A percentile compares a stretch with the other conserved stretches of the same genome.
Conservation (phyloP, 1,284 basidiomycete species). For the Marasmius tenuissimus region DNA sequence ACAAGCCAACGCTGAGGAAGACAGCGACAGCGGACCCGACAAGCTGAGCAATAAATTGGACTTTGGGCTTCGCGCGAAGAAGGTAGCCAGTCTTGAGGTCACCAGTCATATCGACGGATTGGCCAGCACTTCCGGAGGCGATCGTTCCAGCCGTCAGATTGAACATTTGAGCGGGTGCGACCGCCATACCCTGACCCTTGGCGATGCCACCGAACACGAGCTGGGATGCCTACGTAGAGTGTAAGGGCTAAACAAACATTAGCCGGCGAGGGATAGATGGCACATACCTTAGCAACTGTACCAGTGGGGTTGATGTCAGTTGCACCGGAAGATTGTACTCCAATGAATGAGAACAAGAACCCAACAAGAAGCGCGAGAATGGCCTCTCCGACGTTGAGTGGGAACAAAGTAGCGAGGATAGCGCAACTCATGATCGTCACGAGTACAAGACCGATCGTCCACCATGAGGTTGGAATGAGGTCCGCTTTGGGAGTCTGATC, state of each 20-base stretch:
- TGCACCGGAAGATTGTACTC: conserved; percentile 60
- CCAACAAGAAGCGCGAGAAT: conserved; percentile 58
- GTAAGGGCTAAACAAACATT: neutral
- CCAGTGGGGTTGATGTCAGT: conserved; percentile 63
- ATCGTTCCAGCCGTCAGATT: conserved; percentile 63
- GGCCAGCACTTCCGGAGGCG: conserved; percentile 58
- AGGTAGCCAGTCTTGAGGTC: conserved; percentile 76
- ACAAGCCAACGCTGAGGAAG: conserved; percentile 57
- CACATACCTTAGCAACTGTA: conserved; percentile 51
- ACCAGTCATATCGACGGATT: conserved; percentile 70
- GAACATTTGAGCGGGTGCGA: conserved; percentile 44
- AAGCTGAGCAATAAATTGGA: conserved; percentile 67
- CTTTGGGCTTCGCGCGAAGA: conserved; percentile 62
- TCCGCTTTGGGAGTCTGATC: conserved; percentile 52
- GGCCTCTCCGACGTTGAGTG: conserved; percentile 59
- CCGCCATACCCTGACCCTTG: conserved; percentile 41
- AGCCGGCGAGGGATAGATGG: conserved; percentile 3
- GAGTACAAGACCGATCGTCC: conserved; percentile 51
- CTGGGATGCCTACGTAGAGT: conserved; percentile 43
- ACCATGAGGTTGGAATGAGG: conserved; percentile 57
- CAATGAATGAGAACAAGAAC: conserved; percentile 71
- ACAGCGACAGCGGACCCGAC: conserved; percentile 56
- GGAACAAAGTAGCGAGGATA: conserved; percentile 56
- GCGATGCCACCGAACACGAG: conserved; percentile 62
- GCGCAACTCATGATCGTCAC: conserved; percentile 55